Conservation (phyloP, 192 early-diverging fungal species). For the Umbelopsis sp. region DNA sequence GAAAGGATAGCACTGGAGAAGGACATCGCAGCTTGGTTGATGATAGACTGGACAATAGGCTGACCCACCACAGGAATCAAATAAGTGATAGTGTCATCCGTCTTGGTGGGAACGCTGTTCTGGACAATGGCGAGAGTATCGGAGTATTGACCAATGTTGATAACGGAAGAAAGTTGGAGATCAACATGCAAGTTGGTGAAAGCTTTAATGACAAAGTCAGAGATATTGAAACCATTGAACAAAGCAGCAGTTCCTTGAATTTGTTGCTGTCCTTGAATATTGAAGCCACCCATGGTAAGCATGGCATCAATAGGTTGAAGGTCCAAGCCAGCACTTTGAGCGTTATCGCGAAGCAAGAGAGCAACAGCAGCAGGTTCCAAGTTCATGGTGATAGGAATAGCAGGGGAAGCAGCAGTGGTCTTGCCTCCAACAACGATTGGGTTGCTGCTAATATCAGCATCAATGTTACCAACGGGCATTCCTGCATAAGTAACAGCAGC, state of each 20-base stretch:
- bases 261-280: constrained; percentile 31
- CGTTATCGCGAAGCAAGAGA: constrained; percentile 46
- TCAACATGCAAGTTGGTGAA: constrained; percentile 49
- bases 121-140: constrained; percentile 44
- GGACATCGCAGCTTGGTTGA: constrained; percentile 31
- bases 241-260: constrained; percentile 26
- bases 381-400: constrained; percentile 48
- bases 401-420: constrained; percentile 36
- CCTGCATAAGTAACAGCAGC: constrained; percentile 46
- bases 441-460: constrained; percentile 45
- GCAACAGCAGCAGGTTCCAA: constrained; percentile 49
- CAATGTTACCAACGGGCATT: constrained; percentile 44
- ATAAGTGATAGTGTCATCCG: constrained; percentile 47
- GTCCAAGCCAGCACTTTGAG: constrained; percentile 44
- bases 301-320: constrained; percentile 49
- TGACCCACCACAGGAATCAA: constrained; percentile 50
- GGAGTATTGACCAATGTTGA: constrained; percentile 51
- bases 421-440: constrained; percentile 43
- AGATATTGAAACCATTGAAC: constrained; percentile 51
- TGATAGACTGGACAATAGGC: constrained; percentile 53
- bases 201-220: constrained; percentile 44
- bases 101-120: constrained; percentile 38
- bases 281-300: constrained; percentile 43
- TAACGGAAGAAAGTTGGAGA: constrained; percentile 42
- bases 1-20: constrained; percentile 37